Base-by-base conservation (phyloP, 306 rosid species). In the Mimosa pudica region DNA sequence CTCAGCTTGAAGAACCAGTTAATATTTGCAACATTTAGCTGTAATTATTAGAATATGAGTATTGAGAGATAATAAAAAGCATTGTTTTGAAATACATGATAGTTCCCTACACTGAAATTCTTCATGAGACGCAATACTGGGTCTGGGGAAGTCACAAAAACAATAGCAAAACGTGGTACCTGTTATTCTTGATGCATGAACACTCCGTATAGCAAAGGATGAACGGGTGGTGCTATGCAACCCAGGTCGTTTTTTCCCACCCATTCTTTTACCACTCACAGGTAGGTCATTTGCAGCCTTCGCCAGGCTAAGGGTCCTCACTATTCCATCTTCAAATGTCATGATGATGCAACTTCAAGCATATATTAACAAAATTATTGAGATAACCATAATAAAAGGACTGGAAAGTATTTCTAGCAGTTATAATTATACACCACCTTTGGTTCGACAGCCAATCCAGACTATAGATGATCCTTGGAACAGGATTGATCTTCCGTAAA, bases 251-350 rank as follows among this genome's bases (percentile, higher is more conserved):
- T 83, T 92, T 81, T 87, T 85, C 51, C 92, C 93, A 62, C 52
- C 80, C 78, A 85, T 86, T 80, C 81, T 84, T 80, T 84, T 87
- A 75, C 99, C 99, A 36, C 85, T 91, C 77, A 86, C 90, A 17
- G 96, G 97, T 64, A 85, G 77, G 74, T 95, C 98, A 82, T 73
- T 85, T 54, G 97, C 97, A 82, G 92, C 90, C 89, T 89, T 89
- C 20, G 51, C 57, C 90, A 95, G 78, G 92, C 98, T 89, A 84
- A 93, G 74, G 75, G 85, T 87, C 84, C 86, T 91, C 87, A 95
- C 83, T 73, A 97, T 84, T 81, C 98, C 99, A 79, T 95, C 99
- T 84, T 95, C 98, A 79, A 88, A 93, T 75, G 97, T 84, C 87
- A 95, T 82, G 79, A 95, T 74, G 68, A 93, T 81, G 84, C 97